Evolutionary conservation across 495 filamentous ascomycete genomes (phyloP).

Genomic region (Lasiosphaeria ovina): DNA sequence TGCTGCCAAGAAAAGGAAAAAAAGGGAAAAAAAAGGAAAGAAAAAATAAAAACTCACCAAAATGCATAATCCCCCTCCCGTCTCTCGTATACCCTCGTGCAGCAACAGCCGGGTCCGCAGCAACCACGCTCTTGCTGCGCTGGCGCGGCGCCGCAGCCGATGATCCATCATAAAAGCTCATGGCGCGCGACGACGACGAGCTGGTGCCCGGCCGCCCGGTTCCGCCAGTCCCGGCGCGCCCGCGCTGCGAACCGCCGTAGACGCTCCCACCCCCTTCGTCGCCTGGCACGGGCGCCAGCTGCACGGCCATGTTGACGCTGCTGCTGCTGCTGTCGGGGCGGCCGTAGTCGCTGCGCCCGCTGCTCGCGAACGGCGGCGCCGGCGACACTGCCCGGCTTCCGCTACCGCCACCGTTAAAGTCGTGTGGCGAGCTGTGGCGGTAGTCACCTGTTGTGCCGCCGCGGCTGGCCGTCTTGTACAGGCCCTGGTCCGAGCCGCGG

Average conservation of each 20-base stretch:
- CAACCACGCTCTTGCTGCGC: constrained; percentile 80
- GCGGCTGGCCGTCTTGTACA: neutral
- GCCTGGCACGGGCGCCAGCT: constrained; percentile 58
- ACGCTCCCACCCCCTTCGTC: constrained; percentile 27
- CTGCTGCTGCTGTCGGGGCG: constrained; percentile 19
- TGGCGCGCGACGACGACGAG: constrained; percentile 22
- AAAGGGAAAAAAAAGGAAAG: neutral
- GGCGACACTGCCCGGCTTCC: too few relatives aligned
- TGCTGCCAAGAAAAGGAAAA: neutral
- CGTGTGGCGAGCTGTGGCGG: constrained; percentile 49
- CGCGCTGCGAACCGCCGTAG: constrained; percentile 54
- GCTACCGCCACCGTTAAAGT: too few relatives aligned
- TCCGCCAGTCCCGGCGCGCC: constrained; percentile 33
- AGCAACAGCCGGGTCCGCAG: constrained; percentile 45
- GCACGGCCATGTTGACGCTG: constrained; percentile 66
- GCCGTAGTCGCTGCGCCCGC: constrained; percentile 9
- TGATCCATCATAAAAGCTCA: constrained; percentile 62
- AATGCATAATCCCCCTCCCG: constrained; percentile 85
- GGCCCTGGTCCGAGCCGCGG: too few relatives aligned
- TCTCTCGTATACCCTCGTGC: constrained; percentile 70
- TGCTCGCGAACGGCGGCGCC: neutral
- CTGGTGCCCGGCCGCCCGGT: constrained; percentile 37
- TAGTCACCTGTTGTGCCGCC: constrained; percentile 30
- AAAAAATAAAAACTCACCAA: constrained; percentile 61
- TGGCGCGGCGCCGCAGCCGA: constrained; percentile 36